These are phyloP conservation scores for Euphrasia arctica DNA, from an alignment of 305 asterid species.

Conservation along the genomic window DNA sequence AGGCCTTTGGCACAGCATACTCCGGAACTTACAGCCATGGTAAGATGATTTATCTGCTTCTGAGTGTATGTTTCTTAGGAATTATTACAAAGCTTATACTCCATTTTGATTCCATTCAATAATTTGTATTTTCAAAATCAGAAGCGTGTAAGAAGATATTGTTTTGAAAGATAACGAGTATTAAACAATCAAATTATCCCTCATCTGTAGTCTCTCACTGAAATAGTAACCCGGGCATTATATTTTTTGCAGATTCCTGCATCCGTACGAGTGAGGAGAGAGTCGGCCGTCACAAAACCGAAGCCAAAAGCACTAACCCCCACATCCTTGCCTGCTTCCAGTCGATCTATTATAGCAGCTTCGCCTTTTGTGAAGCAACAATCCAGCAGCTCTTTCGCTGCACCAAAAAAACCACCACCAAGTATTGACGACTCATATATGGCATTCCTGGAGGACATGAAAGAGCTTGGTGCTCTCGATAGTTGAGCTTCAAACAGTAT, in stretches of 20 bases:
- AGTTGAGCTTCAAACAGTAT: constrained; percentile 32
- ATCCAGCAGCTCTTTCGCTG: constrained; percentile 37
- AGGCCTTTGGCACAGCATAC: constrained; percentile 99
- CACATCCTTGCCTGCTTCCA: constrained; percentile 31
- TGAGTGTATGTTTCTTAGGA: constrained; percentile 1
- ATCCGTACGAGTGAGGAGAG: constrained; percentile 90
- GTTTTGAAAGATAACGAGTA: background rate
- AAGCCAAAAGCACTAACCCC: constrained; percentile 55
- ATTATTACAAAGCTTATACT: background rate
- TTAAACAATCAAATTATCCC: background rate
- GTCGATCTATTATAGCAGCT: constrained; percentile 45
- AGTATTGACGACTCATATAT: constrained; percentile 90
- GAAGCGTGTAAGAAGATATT: background rate
- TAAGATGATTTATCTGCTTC: constrained; percentile 39
- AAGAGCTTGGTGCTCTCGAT: constrained; percentile 91
- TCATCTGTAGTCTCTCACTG: background rate
- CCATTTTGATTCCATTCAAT: background rate
- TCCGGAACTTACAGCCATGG: constrained; percentile 98
- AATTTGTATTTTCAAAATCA: background rate
- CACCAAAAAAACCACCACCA: constrained; percentile 55
- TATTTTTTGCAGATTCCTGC: constrained; percentile 62
- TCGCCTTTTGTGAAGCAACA: constrained; percentile 45
- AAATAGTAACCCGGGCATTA: background rate
- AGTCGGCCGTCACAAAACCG: constrained; percentile 62
- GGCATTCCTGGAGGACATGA: constrained; percentile 98